These are phyloP conservation scores for Eimeria tenella DNA, from an alignment of 169 alveolate genomes.

Conservation along the genomic window DNA sequence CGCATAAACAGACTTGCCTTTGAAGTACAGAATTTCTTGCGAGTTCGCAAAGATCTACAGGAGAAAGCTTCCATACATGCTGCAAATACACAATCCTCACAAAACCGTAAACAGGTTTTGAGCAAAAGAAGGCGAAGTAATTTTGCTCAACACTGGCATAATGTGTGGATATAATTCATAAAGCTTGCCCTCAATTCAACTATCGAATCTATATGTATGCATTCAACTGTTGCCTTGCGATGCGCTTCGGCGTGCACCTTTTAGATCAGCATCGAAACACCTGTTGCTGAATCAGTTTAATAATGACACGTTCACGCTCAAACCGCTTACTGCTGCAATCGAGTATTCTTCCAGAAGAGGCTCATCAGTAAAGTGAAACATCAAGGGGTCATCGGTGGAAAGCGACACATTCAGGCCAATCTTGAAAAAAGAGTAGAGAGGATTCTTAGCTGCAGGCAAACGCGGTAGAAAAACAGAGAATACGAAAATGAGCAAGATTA, in stretches of 20 bases:
- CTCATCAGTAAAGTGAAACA: constrained; percentile 94
- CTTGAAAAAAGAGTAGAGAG: constrained; percentile 91
- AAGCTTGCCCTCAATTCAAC: neutral
- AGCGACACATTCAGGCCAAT: constrained; percentile 94
- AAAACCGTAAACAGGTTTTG: too few relatives aligned
- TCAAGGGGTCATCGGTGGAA: constrained; percentile 96
- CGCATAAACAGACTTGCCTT: constrained; percentile 73
- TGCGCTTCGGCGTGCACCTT: too few relatives aligned
- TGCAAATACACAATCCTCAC: constrained; percentile 54
- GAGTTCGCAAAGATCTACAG: constrained; percentile 94
- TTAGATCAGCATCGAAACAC: too few relatives aligned
- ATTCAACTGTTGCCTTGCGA: too few relatives aligned
- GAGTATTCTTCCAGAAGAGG: constrained; percentile 96
- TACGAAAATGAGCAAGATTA: too few relatives aligned
- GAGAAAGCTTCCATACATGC: constrained; percentile 91
- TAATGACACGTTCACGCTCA: neutral
- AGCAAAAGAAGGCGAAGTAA: too few relatives aligned
- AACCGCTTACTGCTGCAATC: constrained; percentile 85
- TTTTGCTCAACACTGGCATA: too few relatives aligned
- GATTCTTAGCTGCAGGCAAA: constrained; percentile 88
- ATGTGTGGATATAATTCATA: too few relatives aligned
- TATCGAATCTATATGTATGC: neutral
- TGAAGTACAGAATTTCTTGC: constrained; percentile 95
- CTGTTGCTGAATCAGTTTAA: neutral
- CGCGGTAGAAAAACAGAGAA: constrained; percentile 23